Evolutionary conservation across 2,329 filamentous ascomycete genomes (phyloP), one percentile per base, ranked within the genome.

Genomic region (Rachicladosporium sp.): DNA sequence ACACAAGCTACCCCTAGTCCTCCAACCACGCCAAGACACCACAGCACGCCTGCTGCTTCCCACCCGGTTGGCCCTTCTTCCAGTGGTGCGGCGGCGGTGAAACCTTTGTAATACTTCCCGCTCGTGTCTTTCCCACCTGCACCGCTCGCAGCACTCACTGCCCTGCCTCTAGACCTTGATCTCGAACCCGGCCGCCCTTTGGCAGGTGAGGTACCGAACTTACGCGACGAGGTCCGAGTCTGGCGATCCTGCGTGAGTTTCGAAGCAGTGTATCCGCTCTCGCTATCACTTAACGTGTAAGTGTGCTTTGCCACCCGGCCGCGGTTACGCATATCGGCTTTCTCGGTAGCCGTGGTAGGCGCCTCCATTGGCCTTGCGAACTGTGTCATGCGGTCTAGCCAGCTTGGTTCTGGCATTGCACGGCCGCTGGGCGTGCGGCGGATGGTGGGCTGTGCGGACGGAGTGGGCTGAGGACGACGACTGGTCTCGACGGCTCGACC

Each of bases 331-430:
- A 41, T 29, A 13, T 37, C 33, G 2, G 31, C 30, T 19, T 41
- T 31, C 13, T 31, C 39, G 7, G 39, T 41, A n/a, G 23, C 39
- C 2, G 39, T 41, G 10, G 39, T 37, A 19, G 39, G 39, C 10
- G 23, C 39, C 21, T 41, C 39, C 8, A 33, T 30, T 13, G 34
- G 31, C 12, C 39, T 33, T 13, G 39, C 19, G 19, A 41, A 41
- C 11, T 41, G 34, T 19, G 36, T 41, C 30, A 41, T 35, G 3
- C 34, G 15, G 12, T 29, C 27, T 21, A 41, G 11, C 34, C 34
- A 41, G 33, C 38, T 35, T 9, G 10, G 10, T 13, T 29, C 31
- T 19, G 9, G 31, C 19, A 7, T 11, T 13, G 10, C 6, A 11
- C 23, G 23, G 7, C 23, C 23, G 23, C 23, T 27, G 23, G 23